Evolutionary conservation across 768 basidiomycete species (phyloP), one percentile per base, ranked within the genome.

Genomic region (Dioszegia aurantiaca): DNA sequence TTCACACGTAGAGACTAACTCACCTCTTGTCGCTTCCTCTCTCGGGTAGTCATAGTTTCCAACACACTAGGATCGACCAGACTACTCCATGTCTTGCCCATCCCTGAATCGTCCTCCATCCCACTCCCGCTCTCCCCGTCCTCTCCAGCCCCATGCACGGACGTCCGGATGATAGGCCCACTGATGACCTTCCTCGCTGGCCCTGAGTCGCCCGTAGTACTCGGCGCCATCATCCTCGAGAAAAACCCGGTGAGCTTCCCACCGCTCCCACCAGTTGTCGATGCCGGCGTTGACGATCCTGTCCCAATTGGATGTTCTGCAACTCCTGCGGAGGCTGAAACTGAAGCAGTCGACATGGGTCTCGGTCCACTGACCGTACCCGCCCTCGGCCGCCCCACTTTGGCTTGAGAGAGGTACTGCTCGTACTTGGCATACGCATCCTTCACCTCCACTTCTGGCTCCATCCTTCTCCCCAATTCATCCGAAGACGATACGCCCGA

Each of bases 371-470:
- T 45, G 21, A 24, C 17, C 4, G 44, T 57, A 28, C 27, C 86
- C 75, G 49, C 87, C 79, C 60, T 83, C 83, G 45, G 77, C 65
- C 42, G 54, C 53, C 63, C 17, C 46, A 63, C 55, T 46, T 44
- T 33, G 24, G 41, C 42, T 39, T 84, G 83, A 69, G 84, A 84
- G 77, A 75, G 58, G 60, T 86, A 92, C n/a, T 85, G 80, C 72
- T 93, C 89, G 70, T 94, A 95, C 36, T 90, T 82, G 56, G 89
- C 88, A 73, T 87, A 94, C 0, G 92, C 92, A 73, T 94, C 90
- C 65, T 90, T 87, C 36, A 44, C 24, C 42, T 46, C 31, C 28
- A 46, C 45, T 42, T 79, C 51, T 23, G 56, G 58, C 24, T 19
- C 36, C 21, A 14, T 43, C n/a, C 30, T 14, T 55, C 41, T 28